Evolutionary conservation across 2,329 filamentous ascomycete genomes (phyloP).

Genomic region (Diaporthe sp.): DNA sequence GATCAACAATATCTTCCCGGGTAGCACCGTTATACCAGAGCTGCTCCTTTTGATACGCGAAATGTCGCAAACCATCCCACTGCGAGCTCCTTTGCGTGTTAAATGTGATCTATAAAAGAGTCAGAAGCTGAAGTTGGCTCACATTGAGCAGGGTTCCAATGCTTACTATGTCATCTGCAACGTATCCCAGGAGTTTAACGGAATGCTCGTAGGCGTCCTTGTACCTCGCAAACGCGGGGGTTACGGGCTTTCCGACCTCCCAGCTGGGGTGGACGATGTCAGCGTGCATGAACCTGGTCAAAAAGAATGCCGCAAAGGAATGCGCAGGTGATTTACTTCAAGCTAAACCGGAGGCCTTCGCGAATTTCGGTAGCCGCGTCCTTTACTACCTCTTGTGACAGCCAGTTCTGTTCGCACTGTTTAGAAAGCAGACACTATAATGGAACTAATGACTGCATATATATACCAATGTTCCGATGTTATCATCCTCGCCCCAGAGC

Average conservation of each 20-base stretch:
- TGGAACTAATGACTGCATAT: too few species aligned
- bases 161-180: not conserved
- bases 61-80: slow-evolving; percentile 61
- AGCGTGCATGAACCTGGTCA: not conserved
- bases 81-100: slow-evolving; percentile 61
- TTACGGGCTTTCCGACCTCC: slow-evolving; percentile 1
- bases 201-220: slow-evolving; percentile 9
- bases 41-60: slow-evolving; percentile 23
- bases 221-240: not conserved
- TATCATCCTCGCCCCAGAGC: slow-evolving; percentile 19
- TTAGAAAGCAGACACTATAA: not conserved
- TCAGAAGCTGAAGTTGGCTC: slow-evolving; percentile 54
- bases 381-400: slow-evolving; percentile 36
- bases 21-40: slow-evolving; percentile 19
- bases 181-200: not conserved
- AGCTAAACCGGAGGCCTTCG: slow-evolving; percentile 30
- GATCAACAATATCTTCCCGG: not conserved
- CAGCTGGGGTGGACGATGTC: not conserved
- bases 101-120: slow-evolving; percentile 39
- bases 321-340: slow-evolving; percentile 29
- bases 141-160: not conserved
- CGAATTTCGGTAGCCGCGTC: slow-evolving; percentile 30
- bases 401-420: slow-evolving; percentile 32
- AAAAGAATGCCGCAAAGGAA: not conserved
- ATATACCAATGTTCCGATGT: slow-evolving; percentile 33